Evolutionary conservation across 768 basidiomycete genomes (phyloP).

Genomic region (Hirschioporus abietinus): DNA sequence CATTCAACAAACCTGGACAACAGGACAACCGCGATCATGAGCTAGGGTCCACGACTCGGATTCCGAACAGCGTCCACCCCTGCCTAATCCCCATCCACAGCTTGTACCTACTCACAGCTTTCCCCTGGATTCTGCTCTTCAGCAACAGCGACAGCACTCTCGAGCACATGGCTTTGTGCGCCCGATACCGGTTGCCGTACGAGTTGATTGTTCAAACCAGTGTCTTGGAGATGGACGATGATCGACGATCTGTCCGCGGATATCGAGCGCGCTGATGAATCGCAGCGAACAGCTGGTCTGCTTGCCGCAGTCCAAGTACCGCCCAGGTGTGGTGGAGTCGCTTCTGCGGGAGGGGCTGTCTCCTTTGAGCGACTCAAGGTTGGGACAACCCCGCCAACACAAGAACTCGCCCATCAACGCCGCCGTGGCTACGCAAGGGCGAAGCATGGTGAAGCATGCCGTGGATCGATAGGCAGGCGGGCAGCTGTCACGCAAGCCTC

Average conservation of each 20-base stretch:
- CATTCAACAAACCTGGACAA: conserved; percentile 28
- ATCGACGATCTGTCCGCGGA: conserved; percentile 66
- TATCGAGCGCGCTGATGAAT: conserved; percentile 57
- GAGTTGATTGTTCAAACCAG: conserved; percentile 52
- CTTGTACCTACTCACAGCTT: conserved; percentile 23
- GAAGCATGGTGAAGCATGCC: conserved; percentile 41
- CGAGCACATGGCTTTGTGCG: conserved; percentile 36
- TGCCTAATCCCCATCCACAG: conserved; percentile 36
- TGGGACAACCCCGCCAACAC: conserved; percentile 27
- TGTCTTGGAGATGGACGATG: conserved; percentile 59
- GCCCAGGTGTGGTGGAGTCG: conserved; percentile 28
- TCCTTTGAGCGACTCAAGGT: conserved; percentile 29
- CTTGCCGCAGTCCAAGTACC: neutral
- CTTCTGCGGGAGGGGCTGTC: conserved; percentile 42
- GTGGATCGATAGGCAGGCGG: conserved; percentile 14
- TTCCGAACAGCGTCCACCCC: conserved; percentile 37
- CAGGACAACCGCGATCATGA: conserved; percentile 16
- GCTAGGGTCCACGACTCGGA: conserved; percentile 21
- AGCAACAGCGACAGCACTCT: conserved; percentile 26
- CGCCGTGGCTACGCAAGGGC: conserved; percentile 49
- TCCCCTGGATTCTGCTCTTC: conserved; percentile 17
- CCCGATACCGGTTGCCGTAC: conserved; percentile 50
- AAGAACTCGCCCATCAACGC: conserved; percentile 49
- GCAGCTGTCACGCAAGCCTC: conserved; percentile 19
- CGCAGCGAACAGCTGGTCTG: conserved; percentile 34